These are phyloP conservation scores for Daedalea quercina DNA, from an alignment of 768 basidiomycete species.

Conservation along the genomic window DNA sequence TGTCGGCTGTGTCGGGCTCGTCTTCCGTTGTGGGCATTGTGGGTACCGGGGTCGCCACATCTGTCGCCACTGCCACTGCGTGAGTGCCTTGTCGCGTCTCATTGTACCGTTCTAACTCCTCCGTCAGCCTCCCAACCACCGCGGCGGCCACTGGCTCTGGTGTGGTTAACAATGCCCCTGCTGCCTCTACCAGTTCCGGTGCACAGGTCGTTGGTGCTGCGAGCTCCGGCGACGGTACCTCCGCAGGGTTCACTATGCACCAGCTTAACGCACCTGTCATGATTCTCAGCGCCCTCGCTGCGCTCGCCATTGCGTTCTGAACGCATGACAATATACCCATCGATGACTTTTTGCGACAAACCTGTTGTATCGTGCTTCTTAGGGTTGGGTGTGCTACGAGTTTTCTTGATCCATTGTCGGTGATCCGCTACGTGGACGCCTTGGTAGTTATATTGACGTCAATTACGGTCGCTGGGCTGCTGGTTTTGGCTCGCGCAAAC, in stretches of 20 bases:
- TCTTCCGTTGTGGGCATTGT: constrained; percentile 1
- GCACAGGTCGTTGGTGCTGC: constrained; percentile 28
- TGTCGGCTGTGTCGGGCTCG: constrained; percentile 13
- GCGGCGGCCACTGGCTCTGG: background rate
- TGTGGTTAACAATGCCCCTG: constrained; percentile 5
- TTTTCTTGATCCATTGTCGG: background rate
- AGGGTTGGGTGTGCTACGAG: constrained; percentile 1
- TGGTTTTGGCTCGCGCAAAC: constrained; percentile 2
- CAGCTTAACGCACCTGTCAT: constrained; percentile 4
- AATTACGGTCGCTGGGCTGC: constrained; percentile 1
- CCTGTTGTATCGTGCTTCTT: constrained; percentile 1
- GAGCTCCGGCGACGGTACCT: constrained; percentile 17
- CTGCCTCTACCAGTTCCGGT: constrained; percentile 11
- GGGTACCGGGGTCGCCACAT: too few relatives aligned
- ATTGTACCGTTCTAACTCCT: constrained; percentile 9
- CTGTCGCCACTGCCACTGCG: constrained; percentile 10
- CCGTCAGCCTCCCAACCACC: background rate
- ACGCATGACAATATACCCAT: constrained; percentile 3
- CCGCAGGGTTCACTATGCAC: constrained; percentile 4
- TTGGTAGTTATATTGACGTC: background rate
- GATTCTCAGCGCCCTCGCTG: constrained; percentile 3
- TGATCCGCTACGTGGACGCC: background rate
- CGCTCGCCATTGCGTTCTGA: constrained; percentile 1
- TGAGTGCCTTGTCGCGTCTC: constrained; percentile 2
- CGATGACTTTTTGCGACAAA: background rate